A percentile compares a stretch with the other conserved stretches of the same genome.
Conservation (phyloP, 23 red algal species). For the Gracilaria gracilis region DNA sequence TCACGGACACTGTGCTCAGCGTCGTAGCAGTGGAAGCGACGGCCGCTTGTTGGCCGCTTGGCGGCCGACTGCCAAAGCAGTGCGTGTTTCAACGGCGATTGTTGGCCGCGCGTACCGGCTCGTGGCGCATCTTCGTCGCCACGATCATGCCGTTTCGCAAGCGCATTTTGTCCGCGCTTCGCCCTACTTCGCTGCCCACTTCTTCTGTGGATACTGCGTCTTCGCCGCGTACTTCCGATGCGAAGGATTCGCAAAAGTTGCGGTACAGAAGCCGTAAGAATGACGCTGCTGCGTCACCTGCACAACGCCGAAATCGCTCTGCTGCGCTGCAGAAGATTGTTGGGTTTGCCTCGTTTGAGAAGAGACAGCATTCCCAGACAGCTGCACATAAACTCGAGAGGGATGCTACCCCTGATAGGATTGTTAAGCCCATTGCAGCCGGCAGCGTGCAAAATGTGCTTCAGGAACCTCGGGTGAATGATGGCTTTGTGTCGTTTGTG, state of each 20-base stretch:
- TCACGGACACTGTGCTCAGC: not conserved
- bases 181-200: not conserved
- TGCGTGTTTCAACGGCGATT: no score
- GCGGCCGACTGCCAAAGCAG: no score
- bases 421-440: not conserved
- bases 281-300: not conserved
- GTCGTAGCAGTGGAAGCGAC: not conserved
- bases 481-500: constrained; percentile 19
- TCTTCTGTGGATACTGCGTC: not conserved
- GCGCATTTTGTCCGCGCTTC: constrained; percentile 18
- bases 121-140: not conserved
- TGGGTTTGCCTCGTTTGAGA: not conserved
- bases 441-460: not conserved
- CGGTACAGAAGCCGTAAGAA: not conserved
- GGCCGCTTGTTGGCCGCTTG: no score
- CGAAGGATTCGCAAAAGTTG: not conserved
- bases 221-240: not conserved
- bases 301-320: not conserved
- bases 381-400: not conserved
- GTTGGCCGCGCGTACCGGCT: not conserved
- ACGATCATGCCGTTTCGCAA: not conserved
- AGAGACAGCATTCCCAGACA: not conserved
- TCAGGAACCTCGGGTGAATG: not conserved
- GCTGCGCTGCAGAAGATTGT: not conserved
- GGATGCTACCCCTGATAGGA: not conserved